Conservation (phyloP, 1,139 yeast species). For the Debaryomyces robertsiae region DNA sequence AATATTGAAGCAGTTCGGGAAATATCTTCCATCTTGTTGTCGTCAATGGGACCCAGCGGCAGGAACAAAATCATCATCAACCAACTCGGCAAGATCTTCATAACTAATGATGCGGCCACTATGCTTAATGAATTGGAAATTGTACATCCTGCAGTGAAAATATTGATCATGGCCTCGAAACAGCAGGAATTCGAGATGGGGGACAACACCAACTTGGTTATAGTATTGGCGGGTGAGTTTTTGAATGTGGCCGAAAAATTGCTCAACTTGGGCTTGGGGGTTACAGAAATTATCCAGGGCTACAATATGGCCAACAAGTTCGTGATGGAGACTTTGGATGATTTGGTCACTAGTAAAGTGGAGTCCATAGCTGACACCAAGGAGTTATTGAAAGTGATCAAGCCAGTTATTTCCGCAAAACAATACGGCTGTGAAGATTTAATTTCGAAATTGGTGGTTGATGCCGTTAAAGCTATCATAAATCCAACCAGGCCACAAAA, state of each 20-base stretch:
- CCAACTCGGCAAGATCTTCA: slow-evolving; percentile 74
- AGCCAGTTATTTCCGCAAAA: slow-evolving; percentile 89
- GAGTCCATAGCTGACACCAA: slow-evolving; percentile 55
- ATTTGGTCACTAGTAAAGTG: slow-evolving; percentile 64
- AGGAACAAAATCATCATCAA: slow-evolving; percentile 94
- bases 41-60: slow-evolving; percentile 98
- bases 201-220: slow-evolving; percentile 51
- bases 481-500: slow-evolving; percentile 59
- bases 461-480: slow-evolving; percentile 78
- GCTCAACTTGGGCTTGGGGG: slow-evolving; percentile 81
- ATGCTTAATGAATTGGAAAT: slow-evolving; percentile 91
- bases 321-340: slow-evolving; percentile 68
- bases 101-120: slow-evolving; percentile 97
- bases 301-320: slow-evolving; percentile 79
- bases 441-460: slow-evolving; percentile 78
- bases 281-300: slow-evolving; percentile 89
- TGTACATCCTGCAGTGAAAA: slow-evolving; percentile 96
- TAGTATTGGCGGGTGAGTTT: slow-evolving; percentile 83
- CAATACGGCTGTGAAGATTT: slow-evolving; percentile 87
- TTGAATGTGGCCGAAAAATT: slow-evolving; percentile 82
- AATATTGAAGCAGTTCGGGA: slow-evolving; percentile 95
- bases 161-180: slow-evolving; percentile 92
- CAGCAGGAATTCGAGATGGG: slow-evolving; percentile 90
- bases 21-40: slow-evolving; percentile 85
- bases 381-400: slow-evolving; percentile 72